phyloP scores from a whole-genome alignment of 768 basidiomycete species.

The Chalciporus pseudorubinellus region DNA sequence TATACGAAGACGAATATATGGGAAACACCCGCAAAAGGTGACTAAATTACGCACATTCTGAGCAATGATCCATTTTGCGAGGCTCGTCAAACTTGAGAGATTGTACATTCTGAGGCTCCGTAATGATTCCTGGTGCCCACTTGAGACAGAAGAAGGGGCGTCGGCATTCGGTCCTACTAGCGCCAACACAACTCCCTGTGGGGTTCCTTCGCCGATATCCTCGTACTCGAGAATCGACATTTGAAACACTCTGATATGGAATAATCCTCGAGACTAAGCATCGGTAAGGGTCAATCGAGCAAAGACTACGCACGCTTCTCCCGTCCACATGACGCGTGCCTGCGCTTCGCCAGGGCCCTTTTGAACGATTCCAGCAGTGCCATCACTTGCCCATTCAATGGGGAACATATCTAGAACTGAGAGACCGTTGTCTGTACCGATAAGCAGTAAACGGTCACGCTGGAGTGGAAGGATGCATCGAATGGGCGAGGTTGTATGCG shows the following conservation, averaged over 20 bases:
- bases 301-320: slow-evolving; percentile 59
- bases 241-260: slow-evolving; percentile 60
- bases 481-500: slow-evolving; percentile 74
- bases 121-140: slow-evolving; percentile 53
- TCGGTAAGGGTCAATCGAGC: background rate
- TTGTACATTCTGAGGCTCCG: slow-evolving; percentile 80
- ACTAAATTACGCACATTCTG: slow-evolving; percentile 50
- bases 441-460: slow-evolving; percentile 62
- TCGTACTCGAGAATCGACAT: slow-evolving; percentile 70
- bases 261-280: background rate
- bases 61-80: slow-evolving; percentile 71
- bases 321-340: slow-evolving; percentile 66
- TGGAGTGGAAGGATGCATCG: slow-evolving; percentile 71
- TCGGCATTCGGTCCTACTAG: slow-evolving; percentile 67
- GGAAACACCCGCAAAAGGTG: slow-evolving; percentile 7
- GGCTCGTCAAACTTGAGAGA: slow-evolving; percentile 66
- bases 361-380: slow-evolving; percentile 38
- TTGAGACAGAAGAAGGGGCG: slow-evolving; percentile 32
- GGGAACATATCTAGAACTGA: slow-evolving; percentile 85
- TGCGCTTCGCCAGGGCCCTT: slow-evolving; percentile 74
- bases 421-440: slow-evolving; percentile 78
- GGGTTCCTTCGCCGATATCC: slow-evolving; percentile 52
- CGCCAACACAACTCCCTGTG: slow-evolving; percentile 74
- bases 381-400: slow-evolving; percentile 54
- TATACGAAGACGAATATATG: slow-evolving; percentile 20